Conservation (phyloP, 495 filamentous ascomycete genomes). For the Cercophora samala region DNA sequence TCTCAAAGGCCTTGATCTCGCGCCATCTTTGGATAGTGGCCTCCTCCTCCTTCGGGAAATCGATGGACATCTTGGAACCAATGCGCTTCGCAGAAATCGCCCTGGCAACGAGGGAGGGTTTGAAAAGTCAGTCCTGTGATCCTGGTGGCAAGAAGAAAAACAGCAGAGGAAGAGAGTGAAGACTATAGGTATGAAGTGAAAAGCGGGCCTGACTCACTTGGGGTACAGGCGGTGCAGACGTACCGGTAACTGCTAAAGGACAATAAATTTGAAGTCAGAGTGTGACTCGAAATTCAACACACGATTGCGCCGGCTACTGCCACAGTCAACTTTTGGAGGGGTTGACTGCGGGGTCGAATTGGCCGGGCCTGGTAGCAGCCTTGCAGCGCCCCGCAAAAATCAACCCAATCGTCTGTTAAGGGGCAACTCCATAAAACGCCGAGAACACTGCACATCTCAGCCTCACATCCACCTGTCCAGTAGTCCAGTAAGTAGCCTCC, state of each 20-base stretch:
- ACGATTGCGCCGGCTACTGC: neutral
- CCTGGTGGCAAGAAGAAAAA: neutral
- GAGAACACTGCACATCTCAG: neutral
- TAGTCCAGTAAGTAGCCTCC: neutral
- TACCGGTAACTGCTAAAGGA: neutral
- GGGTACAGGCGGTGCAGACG: neutral
- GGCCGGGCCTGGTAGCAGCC: neutral
- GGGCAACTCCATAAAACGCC: neutral
- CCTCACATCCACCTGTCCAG: neutral
- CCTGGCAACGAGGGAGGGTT: neutral
- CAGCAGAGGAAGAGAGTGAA: neutral
- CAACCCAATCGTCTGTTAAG: slow-evolving; percentile 4
- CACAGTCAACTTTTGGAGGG: slow-evolving; percentile 4
- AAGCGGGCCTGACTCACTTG: slow-evolving; percentile 5
- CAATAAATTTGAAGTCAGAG: slow-evolving; percentile 1
- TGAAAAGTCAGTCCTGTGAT: slow-evolving; percentile 1
- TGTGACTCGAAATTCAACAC: slow-evolving; percentile 13
- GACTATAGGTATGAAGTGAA: neutral
- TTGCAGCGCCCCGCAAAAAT: neutral
- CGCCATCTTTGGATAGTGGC: slow-evolving; percentile 75
- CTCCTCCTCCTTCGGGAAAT: slow-evolving; percentile 91
- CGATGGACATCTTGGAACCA: slow-evolving; percentile 64
- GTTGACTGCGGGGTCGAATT: slow-evolving; percentile 6
- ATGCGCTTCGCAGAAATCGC: slow-evolving; percentile 1
- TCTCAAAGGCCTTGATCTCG: slow-evolving; percentile 84